Evolutionary conservation across 2,329 filamentous ascomycete species (phyloP), one percentile per base, ranked within the genome.

Genomic region (Arthroderma uncinatum): DNA sequence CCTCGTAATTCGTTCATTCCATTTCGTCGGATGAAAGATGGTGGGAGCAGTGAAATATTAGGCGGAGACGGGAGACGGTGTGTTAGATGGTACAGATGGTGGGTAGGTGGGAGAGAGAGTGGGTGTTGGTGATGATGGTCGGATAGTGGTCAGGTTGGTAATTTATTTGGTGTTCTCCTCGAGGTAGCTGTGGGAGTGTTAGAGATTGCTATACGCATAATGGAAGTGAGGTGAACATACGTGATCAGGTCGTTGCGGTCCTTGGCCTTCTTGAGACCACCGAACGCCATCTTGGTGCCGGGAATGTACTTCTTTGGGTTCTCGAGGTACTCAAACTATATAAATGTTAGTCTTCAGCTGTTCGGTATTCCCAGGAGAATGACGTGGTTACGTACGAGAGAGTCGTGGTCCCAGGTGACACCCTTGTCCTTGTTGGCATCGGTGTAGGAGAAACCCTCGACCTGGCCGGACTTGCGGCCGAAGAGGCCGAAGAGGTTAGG

Each of bases 241-340:
- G 89, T 90, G 84, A 98, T 95, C 70, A 98, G 82, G 78, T 98
- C 92, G 76, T 97, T 95, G 76, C 93, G 84, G 81, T 97, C 93
- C 88, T 97, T 97, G 73, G 84, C 83, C 89, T 98, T 98, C 91
- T 98, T 98, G 73, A 98, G 84, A 76, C 93, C 93, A 79, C 93
- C 93, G 74, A 97, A 98, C 70, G 93, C 93, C 93, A 98, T 98
- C 89, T 97, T 98, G 80, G 93, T 98, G 68, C 93, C 93, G 67
- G 93, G 93, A 65, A 98, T 96, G 85, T 91, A 98, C 84, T 97
- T 97, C 87, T 98, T 98, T 79, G 93, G 93, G 87, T 97, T 97
- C 84, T 98, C 93, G 71, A 98, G 91, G 85, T 98, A 98, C 66
- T 85, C 82, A 79, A 95, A 97, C 88, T 91, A 68, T 53, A 63